Base-by-base conservation (phyloP, 345 rosid species). In the Chamaenerion angustifolium region DNA sequence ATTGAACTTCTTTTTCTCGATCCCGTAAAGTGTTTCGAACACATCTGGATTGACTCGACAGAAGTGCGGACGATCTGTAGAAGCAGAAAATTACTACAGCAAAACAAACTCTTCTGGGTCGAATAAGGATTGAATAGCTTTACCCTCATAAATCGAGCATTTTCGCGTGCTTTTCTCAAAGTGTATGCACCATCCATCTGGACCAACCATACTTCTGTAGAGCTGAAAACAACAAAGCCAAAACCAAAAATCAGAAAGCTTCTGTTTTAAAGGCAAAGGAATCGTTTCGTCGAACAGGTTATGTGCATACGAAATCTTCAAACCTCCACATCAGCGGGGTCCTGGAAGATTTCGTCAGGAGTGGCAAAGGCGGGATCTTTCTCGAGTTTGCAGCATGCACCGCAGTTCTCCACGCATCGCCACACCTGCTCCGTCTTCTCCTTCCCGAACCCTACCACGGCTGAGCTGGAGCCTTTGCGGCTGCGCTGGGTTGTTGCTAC, bases 101-200 rank as follows among this genome's bases (percentile, higher is more conserved):
- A 40, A 45, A 42, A 45, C 16, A 16, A 40, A 52, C 19, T 15
- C 49, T 14, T 46, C 6, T 1, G 25, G 25, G 25, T 14, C 2
- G 11, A n/a, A 41, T 13, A 49, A 25, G n/a, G 40, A 43, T 37
- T 45, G 12, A 11, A 3, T 8, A 50, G 12, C 13, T 42, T 54
- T 44, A 80, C 89, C 94, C 21, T 80, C 12, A 58, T 88, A 88
- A 48, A 89, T 79, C 0, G 95, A 82, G 75, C 97, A 89, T 52
- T 71, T 82, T 56, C 97, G 90, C 51, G 97, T 73, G 73, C 31
- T 60, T 65, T 85, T 82, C 45, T 82, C 68, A 46, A 70, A 89
- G 67, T 89, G 73, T 14, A 77, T 50, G 49, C 97, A 89, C 94
- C 95, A 82, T 21, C 95, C 95, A 69, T 89, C 95, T 0, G 81